Base-by-base conservation (phyloP, 306 rosid genomes). In the Ochetophila trinervis region DNA sequence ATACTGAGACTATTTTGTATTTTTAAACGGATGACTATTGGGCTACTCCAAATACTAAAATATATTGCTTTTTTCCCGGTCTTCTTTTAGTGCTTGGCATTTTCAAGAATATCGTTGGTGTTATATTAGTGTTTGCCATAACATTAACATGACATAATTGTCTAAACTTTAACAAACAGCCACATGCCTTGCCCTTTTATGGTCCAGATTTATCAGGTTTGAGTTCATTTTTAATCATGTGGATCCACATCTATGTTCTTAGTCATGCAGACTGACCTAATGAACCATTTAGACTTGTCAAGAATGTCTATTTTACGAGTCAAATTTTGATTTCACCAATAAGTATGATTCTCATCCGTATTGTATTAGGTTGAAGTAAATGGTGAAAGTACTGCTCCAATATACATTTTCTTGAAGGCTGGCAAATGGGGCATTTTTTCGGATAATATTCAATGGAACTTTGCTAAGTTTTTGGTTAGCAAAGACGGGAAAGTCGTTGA, bases 371-470 rank as follows among this genome's bases (percentile, higher is more conserved):
- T 87, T 82, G 96, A 89, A 75, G 96, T 89, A 71, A 89, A 92
- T 67, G 95, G 98, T 8, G 86, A 79, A 5, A 68, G 79, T 34
- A 30, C 95, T 75, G 80, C 85, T 60, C 88, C 89, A 44, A 27
- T 92, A 49, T 89, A 87, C 73, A 87, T 85, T 80, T 89, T 89
- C 75, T 65, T 92, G 44, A 92, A 88, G 81, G 45, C 69, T 5
- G 89, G 83, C 8, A 85, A 83, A 68, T 89, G 96, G 92, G 96
- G 95, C 37, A 67, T 92, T 47, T 80, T 89, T n/a, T 84, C 81
- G 57, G 98, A 92, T 71, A 76, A 92, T 60, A 84, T 89, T 53
- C 96, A 85, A 68, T 89, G 98, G 96, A 92, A 92, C 82, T 92
- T 87, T 49, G 81, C 95, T 42, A 89, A 92, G 75, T 89, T 92